Conservation (phyloP, 2,329 filamentous ascomycete genomes). For the Penicillium fuscoglaucum region DNA sequence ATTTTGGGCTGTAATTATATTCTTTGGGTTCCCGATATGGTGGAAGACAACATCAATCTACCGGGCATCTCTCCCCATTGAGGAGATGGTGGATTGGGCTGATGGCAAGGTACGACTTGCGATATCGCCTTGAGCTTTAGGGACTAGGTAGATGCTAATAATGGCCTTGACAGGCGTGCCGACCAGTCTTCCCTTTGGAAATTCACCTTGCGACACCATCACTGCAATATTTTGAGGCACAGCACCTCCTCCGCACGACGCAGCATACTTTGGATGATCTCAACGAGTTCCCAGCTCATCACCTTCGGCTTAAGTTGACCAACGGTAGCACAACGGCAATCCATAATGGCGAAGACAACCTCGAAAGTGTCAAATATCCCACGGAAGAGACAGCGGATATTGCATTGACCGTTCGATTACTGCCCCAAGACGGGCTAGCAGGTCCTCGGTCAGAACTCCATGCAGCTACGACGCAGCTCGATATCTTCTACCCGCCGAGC, state of each 20-base stretch:
- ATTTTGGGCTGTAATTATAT: slow-evolving; percentile 85
- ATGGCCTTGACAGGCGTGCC: slow-evolving; percentile 65
- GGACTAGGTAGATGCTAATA: slow-evolving; percentile 7
- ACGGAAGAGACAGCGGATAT: slow-evolving; percentile 42
- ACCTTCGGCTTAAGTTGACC: slow-evolving; percentile 69
- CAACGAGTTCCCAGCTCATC: slow-evolving; percentile 82
- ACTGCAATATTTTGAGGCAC: slow-evolving; percentile 66
- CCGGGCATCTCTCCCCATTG: slow-evolving; percentile 76
- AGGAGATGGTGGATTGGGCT: slow-evolving; percentile 87
- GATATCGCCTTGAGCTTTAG: neutral
- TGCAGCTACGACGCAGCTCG: slow-evolving; percentile 68
- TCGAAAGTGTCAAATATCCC: slow-evolving; percentile 6
- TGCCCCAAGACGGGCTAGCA: slow-evolving; percentile 51
- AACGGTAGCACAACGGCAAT: slow-evolving; percentile 30
- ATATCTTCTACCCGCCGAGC: slow-evolving; percentile 73
- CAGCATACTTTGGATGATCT: slow-evolving; percentile 84
- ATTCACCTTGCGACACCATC: slow-evolving; percentile 72
- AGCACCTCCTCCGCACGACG: slow-evolving; percentile 73
- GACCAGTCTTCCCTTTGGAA: slow-evolving; percentile 81
- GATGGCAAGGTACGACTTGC: slow-evolving; percentile 69
- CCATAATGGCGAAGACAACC: slow-evolving; percentile 13
- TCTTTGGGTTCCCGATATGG: slow-evolving; percentile 90
- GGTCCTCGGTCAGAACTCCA: slow-evolving; percentile 64
- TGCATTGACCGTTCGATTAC: slow-evolving; percentile 70
- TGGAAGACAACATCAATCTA: slow-evolving; percentile 93